These are phyloP conservation scores for Pyrenochaeta sp. DNA, from an alignment of 2,329 filamentous ascomycete genomes.

Conservation along the genomic window DNA sequence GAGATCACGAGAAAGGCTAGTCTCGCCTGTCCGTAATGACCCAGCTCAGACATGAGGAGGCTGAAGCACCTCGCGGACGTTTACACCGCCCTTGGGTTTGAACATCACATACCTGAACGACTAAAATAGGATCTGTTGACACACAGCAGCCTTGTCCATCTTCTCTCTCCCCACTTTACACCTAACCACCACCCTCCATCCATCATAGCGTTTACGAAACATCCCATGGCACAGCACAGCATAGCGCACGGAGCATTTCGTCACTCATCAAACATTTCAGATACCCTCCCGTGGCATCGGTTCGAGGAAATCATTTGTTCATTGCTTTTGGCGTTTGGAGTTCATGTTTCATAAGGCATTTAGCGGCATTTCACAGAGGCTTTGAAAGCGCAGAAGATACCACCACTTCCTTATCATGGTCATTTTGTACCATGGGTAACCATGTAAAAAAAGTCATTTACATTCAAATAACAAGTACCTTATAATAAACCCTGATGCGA, in stretches of 20 bases:
- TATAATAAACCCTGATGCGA: no score
- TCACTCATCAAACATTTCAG: not conserved
- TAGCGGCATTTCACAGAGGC: not conserved
- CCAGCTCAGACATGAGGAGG: not conserved
- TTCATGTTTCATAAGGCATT: not conserved
- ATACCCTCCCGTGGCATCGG: not conserved
- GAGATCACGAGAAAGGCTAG: not conserved
- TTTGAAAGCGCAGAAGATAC: no score
- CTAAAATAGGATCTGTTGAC: not conserved
- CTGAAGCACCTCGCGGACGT: not conserved
- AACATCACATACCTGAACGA: not conserved
- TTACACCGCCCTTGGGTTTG: not conserved
- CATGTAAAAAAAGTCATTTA: no score
- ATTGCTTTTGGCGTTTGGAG: not conserved
- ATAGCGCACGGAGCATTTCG: not conserved
- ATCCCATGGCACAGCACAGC: not conserved
- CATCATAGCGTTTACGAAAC: not conserved
- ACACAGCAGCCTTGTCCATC: not conserved
- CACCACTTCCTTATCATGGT: no score
- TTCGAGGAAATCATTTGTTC: not conserved
- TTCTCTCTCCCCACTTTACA: not conserved
- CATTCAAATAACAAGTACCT: no score
- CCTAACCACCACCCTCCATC: not conserved
- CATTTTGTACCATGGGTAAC: no score
- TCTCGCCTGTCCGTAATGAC: not conserved